These are phyloP conservation scores for Ilex asprella DNA, from an alignment of 257 asterid genomes.

Conservation along the genomic window DNA sequence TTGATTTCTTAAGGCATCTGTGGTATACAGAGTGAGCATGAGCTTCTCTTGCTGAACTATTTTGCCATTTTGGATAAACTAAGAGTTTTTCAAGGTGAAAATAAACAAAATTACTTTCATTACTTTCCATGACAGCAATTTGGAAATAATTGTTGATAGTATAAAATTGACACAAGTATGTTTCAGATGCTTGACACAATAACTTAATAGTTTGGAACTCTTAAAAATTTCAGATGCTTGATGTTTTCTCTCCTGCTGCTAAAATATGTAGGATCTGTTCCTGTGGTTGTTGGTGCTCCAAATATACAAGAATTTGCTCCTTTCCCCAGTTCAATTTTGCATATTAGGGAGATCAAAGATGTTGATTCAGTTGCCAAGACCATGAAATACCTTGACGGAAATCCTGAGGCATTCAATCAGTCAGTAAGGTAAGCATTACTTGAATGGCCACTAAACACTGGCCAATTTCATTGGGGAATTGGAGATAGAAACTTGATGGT, in stretches of 20 bases:
- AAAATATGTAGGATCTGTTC: constrained; percentile 57
- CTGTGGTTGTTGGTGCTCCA: constrained; percentile 93
- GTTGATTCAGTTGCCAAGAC: constrained; percentile 62
- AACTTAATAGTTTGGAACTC: neutral
- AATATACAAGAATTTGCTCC: constrained; percentile 94
- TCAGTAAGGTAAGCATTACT: constrained; percentile 53
- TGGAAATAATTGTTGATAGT: too few relatives aligned
- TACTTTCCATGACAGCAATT: too few relatives aligned
- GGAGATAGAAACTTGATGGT: neutral
- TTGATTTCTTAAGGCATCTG: neutral
- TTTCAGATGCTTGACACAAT: too few relatives aligned
- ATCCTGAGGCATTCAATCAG: constrained; percentile 62
- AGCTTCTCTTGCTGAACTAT: too few relatives aligned
- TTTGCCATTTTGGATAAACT: too few relatives aligned
- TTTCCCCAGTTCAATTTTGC: constrained; percentile 56
- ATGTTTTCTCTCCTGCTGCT: constrained; percentile 20
- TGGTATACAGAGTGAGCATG: too few relatives aligned
- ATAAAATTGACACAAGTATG: too few relatives aligned
- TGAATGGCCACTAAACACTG: neutral
- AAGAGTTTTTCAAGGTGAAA: too few relatives aligned
- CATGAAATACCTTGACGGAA: constrained; percentile 75
- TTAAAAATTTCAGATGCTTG: constrained; percentile 3
- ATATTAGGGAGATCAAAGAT: constrained; percentile 67
- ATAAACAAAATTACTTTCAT: too few relatives aligned
- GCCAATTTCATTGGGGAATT: neutral